These are phyloP conservation scores for Phytophthora megakarya DNA, from an alignment of 352 stramenopile species.

Conservation along the genomic window DNA sequence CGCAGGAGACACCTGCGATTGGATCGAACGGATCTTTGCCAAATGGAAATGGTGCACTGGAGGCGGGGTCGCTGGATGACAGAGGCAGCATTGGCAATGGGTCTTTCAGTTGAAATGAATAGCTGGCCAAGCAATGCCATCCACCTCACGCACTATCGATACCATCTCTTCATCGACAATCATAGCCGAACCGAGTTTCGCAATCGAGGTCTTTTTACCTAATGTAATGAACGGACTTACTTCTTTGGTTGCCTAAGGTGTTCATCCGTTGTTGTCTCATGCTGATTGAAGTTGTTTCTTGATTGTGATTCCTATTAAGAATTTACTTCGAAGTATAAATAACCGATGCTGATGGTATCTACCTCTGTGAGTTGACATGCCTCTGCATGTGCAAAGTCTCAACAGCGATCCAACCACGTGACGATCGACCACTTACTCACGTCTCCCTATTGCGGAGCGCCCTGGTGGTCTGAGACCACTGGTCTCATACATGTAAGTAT, in stretches of 20 bases:
- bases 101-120: slow-evolving; percentile 39
- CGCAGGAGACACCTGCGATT: slow-evolving; percentile 22
- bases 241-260: slow-evolving; percentile 17
- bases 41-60: slow-evolving; percentile 36
- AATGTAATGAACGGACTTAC: slow-evolving; percentile 36
- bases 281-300: slow-evolving; percentile 23
- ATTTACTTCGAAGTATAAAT: no score
- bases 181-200: slow-evolving; percentile 13
- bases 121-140: neutral
- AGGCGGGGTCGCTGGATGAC: slow-evolving; percentile 36
- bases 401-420: neutral
- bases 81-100: slow-evolving; percentile 40
- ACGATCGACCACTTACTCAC: slow-evolving; percentile 2
- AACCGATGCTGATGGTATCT: no score
- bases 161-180: slow-evolving; percentile 25
- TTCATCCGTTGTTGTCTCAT: neutral
- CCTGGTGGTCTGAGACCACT: no score
- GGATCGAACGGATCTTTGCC: slow-evolving; percentile 41
- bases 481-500: no score
- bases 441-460: no score
- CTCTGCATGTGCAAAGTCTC: neutral
- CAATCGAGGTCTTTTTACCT: slow-evolving; percentile 31
- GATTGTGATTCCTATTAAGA: no score
- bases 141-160: slow-evolving; percentile 25
- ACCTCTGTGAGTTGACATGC: no score